Evolutionary conservation across 1,284 basidiomycete genomes (phyloP).

Genomic region (Sporisorium sorghi): DNA sequence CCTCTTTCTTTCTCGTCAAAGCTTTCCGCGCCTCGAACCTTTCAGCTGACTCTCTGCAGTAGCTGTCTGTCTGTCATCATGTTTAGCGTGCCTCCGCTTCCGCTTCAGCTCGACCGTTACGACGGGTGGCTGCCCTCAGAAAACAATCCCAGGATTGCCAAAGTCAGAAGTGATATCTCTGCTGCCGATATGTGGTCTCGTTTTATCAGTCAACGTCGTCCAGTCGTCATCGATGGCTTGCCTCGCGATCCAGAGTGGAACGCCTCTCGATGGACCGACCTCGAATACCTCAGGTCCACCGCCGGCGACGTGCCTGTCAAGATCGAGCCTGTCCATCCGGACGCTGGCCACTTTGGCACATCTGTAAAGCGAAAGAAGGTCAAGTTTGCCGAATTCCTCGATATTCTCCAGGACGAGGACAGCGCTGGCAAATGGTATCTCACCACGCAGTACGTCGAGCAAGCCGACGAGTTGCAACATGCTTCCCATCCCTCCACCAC

Average conservation of each 20-base stretch:
- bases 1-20: too few species aligned
- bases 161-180: conserved; percentile 31
- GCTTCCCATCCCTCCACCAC: conserved; percentile 26
- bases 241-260: conserved; percentile 55
- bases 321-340: conserved; percentile 64
- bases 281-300: conserved; percentile 45
- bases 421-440: conserved; percentile 62
- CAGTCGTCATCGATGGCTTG: conserved; percentile 61
- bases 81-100: conserved; percentile 38
- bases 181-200: conserved; percentile 56
- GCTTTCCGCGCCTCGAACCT: too few species aligned
- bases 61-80: conserved; percentile 4
- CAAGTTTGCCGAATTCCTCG: conserved; percentile 53
- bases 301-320: conserved; percentile 62
- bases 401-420: conserved; percentile 46
- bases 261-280: conserved; percentile 58
- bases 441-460: conserved; percentile 65
- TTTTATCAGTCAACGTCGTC: conserved; percentile 58
- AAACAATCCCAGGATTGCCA: conserved; percentile 23
- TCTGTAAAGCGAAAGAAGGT: conserved; percentile 49
- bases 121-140: conserved; percentile 30
- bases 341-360: conserved; percentile 62
- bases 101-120: conserved; percentile 34
- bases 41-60: too few species aligned
- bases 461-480: conserved; percentile 27